Evolutionary conservation across 306 rosid species (phyloP), one percentile per base, ranked within the genome.

Genomic region (Oemleria cerasiformis): DNA sequence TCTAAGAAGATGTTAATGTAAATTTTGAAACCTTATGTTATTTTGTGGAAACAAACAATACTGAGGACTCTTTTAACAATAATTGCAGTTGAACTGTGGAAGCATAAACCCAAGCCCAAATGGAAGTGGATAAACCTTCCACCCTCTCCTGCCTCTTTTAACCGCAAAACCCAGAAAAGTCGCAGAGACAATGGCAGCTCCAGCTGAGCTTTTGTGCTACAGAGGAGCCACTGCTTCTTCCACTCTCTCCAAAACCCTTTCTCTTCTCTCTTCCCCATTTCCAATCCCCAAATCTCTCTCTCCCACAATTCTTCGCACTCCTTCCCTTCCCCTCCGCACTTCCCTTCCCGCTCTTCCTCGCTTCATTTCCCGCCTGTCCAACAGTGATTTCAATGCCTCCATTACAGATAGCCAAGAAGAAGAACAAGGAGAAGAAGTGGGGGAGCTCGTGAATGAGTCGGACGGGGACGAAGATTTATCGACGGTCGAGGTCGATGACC

Each of bases 401-500:
- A 7, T 23, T 8, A 45, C 49, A 2, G 73, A 49, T n/a, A 65
- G 51, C 16, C 74, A 17, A 20, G 49, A 74, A 7, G 86, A 76
- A 5, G 60, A 34, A 9, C 74, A 60, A 19, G 77, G n/a, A 5
- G 86, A 73, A 5, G 59, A 39, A 12, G 73, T 59, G 42, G 77
- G 19, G 6, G 75, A 70, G 20, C 68, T 72, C 20, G 48, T 6
- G 45, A 78, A 84, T 20, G 81, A 78, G 49, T 63, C 72, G 8
- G 90, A 78, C 64, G 74, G 64, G 39, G 77, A 13, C 2, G 64
- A 74, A 14, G 69, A 64, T 7, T 57, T 44, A 20, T 54, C 79
- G 48, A 86, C 65, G 7, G 43, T 84, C 41, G 92, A 94, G 49
- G 80, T 80, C 72, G 48, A 62, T 20, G 81, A 81, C 7, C 85